These are phyloP conservation scores for Plasmopara halstedii DNA, from an alignment of 352 stramenopile genomes.

Conservation along the genomic window DNA sequence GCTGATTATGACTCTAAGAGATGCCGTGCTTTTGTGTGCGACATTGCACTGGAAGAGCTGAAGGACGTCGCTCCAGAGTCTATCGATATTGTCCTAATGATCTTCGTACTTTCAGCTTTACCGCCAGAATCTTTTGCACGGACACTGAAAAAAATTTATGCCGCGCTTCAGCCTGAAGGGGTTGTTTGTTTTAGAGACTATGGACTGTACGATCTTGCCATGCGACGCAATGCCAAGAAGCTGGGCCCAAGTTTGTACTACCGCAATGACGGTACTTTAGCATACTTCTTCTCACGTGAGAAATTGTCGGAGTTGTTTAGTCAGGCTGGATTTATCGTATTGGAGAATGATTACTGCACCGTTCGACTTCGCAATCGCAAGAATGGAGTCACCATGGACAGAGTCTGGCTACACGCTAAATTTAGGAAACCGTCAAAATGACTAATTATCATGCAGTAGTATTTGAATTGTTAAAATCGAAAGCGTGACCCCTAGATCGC, in stretches of 20 bases:
- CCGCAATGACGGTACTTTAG: constrained; percentile 58
- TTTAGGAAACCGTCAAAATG: too few species aligned
- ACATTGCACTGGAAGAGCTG: constrained; percentile 53
- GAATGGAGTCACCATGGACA: constrained; percentile 63
- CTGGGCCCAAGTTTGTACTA: constrained; percentile 52
- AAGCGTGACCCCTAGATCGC: too few species aligned
- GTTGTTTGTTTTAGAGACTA: constrained; percentile 85
- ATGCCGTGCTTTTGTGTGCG: constrained; percentile 66
- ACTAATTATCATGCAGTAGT: too few species aligned
- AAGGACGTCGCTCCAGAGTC: constrained; percentile 33
- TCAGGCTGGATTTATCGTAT: constrained; percentile 30
- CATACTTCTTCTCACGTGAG: constrained; percentile 71
- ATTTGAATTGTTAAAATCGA: too few species aligned
- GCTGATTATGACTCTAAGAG: constrained; percentile 33
- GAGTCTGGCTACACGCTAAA: constrained; percentile 77
- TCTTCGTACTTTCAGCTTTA: constrained; percentile 80
- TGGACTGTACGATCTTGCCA: constrained; percentile 80
- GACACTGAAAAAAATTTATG: constrained; percentile 52
- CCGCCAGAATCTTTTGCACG: constrained; percentile 40
- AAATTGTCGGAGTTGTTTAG: constrained; percentile 38
- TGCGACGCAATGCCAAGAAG: constrained; percentile 73
- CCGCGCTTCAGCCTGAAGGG: constrained; percentile 46
- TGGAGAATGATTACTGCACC: constrained; percentile 75
- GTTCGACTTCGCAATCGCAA: constrained; percentile 69
- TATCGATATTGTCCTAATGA: constrained; percentile 70